Evolutionary conservation across 2,329 filamentous ascomycete species (phyloP).

Genomic region (Diaporthe vexans): DNA sequence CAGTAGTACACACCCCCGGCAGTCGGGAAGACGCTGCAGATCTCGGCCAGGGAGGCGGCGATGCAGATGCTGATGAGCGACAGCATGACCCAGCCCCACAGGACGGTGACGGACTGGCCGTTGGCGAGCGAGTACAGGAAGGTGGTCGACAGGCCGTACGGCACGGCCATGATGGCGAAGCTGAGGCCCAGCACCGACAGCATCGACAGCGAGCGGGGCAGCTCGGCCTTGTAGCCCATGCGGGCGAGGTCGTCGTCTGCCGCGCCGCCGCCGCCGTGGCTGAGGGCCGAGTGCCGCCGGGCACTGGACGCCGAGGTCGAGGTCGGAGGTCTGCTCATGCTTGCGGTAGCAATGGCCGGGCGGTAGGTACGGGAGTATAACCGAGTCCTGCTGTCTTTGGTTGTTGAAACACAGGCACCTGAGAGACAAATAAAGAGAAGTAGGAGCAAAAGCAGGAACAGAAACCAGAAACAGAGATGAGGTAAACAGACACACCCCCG

Average conservation of each 20-base stretch:
- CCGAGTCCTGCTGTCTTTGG: not conserved
- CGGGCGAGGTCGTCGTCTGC: conserved; percentile 73
- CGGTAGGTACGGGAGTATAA: too few species aligned
- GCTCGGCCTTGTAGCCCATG: conserved; percentile 77
- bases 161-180: conserved; percentile 82
- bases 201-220: conserved; percentile 76
- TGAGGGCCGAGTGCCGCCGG: conserved; percentile 15
- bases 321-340: conserved; percentile 32
- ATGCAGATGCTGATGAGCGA: conserved; percentile 74
- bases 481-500: not conserved
- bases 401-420: too few species aligned
- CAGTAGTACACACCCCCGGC: conserved; percentile 80
- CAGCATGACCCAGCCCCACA: conserved; percentile 79
- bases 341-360: not conserved
- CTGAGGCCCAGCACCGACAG: conserved; percentile 76
- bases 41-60: conserved; percentile 77
- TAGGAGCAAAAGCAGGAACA: too few species aligned
- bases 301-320: conserved; percentile 30
- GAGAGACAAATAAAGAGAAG: too few species aligned
- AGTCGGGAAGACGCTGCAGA: conserved; percentile 77
- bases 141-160: conserved; percentile 77
- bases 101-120: conserved; percentile 76
- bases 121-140: conserved; percentile 77
- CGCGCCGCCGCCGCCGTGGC: conserved; percentile 29
- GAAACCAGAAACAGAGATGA: not conserved